phyloP scores from a whole-genome alignment of 192 early-diverging fungal species.

The Bifiguratus adelaidae region DNA sequence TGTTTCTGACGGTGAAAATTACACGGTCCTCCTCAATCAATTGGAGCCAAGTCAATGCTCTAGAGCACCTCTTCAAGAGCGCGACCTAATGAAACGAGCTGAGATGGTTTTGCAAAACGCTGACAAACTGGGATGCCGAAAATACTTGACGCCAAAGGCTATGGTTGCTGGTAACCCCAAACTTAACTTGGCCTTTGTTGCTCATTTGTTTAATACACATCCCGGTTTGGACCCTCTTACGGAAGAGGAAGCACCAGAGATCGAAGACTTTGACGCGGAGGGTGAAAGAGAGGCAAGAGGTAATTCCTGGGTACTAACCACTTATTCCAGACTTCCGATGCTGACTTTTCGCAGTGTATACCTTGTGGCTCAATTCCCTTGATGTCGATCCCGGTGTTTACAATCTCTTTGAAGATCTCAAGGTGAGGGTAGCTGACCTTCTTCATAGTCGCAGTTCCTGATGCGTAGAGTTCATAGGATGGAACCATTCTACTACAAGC shows the following conservation, averaged over 20 bases:
- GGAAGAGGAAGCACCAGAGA: slow-evolving; percentile 84
- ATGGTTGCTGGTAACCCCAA: slow-evolving; percentile 93
- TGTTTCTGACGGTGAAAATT: slow-evolving; percentile 92
- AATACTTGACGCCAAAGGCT: slow-evolving; percentile 90
- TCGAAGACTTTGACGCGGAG: slow-evolving; percentile 75
- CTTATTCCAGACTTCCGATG: too few species aligned
- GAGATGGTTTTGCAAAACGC: slow-evolving; percentile 86
- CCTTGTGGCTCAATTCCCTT: slow-evolving; percentile 95
- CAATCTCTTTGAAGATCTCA: slow-evolving; percentile 94
- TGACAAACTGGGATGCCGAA: slow-evolving; percentile 86
- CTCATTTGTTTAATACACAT: slow-evolving; percentile 95
- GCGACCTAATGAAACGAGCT: slow-evolving; percentile 72
- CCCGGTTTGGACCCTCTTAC: slow-evolving; percentile 87
- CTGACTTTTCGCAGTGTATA: too few species aligned
- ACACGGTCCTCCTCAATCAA: slow-evolving; percentile 89
- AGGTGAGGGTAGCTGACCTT: too few species aligned
- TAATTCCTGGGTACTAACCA: too few species aligned
- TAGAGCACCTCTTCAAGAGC: slow-evolving; percentile 65
- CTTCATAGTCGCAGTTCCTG: neutral
- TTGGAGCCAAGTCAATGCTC: slow-evolving; percentile 76
- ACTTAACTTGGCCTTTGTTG: slow-evolving; percentile 98
- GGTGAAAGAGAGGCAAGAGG: slow-evolving; percentile 80
- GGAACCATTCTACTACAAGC: slow-evolving; percentile 90
- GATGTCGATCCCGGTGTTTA: slow-evolving; percentile 97
- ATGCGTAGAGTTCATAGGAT: slow-evolving; percentile 33